Conservation (phyloP, 1,139 yeast species). For the Geotrichum cucujoidarum region DNA sequence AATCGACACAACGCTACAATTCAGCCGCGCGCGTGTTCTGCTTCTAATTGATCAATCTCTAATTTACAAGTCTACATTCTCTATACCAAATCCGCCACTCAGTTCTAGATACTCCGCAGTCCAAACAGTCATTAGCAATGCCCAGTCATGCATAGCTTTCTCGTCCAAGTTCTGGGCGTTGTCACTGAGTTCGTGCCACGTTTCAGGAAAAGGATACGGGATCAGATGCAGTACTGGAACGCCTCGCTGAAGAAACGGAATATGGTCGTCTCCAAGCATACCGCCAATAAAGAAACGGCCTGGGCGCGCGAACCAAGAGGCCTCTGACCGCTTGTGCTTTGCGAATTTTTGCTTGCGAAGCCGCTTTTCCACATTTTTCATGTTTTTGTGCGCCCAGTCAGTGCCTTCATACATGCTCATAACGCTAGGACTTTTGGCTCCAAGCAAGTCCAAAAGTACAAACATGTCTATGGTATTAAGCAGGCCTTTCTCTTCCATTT, state of each 20-base stretch:
- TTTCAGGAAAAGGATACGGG: constrained; percentile 46
- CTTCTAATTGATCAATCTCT: not conserved
- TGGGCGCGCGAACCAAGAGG: constrained; percentile 17
- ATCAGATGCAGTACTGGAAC: constrained; percentile 49
- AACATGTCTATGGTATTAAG: constrained; percentile 40
- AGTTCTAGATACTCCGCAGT: constrained; percentile 35
- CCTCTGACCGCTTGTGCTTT: constrained; percentile 4
- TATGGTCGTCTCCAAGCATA: constrained; percentile 49
- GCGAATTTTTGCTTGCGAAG: constrained; percentile 18
- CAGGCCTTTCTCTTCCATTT: constrained; percentile 35
- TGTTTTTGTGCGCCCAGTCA: constrained; percentile 38
- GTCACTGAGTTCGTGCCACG: constrained; percentile 48
- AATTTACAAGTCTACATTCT: not conserved
- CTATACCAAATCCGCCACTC: constrained; percentile 18
- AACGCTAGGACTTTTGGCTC: constrained; percentile 38
- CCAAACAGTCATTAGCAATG: constrained; percentile 34
- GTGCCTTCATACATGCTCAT: constrained; percentile 47
- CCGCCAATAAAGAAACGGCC: constrained; percentile 29
- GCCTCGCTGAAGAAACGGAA: constrained; percentile 46
- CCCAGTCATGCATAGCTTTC: constrained; percentile 38
- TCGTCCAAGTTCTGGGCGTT: constrained; percentile 36
- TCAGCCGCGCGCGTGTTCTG: too few relatives aligned
- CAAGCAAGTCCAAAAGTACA: constrained; percentile 49
- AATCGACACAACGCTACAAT: too few relatives aligned
- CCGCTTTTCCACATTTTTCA: constrained; percentile 32